A percentile compares a stretch with the other conserved stretches of the same genome.
Conservation (phyloP, 176 grass and related monocot genomes). For the Musa troglodytarum region DNA sequence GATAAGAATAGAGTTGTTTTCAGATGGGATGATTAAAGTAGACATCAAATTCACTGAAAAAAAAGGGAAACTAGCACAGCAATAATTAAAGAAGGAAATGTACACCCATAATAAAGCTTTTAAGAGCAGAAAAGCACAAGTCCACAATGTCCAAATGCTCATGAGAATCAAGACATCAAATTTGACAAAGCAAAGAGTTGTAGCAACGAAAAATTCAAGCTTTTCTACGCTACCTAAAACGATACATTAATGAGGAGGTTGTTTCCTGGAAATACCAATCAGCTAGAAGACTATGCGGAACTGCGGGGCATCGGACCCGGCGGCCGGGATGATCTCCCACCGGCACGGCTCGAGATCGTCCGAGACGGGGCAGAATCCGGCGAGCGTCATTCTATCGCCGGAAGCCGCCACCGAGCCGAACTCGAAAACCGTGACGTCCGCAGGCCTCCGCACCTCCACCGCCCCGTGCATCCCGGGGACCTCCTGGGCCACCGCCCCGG, state of each 20-base stretch:
- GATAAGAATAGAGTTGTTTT: background rate
- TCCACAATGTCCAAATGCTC: background rate
- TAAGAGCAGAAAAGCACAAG: background rate
- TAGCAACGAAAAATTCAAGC: background rate
- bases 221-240: background rate
- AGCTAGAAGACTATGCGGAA: conserved; percentile 81
- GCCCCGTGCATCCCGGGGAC: conserved; percentile 51
- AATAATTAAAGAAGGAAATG: background rate
- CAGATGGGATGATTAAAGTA: background rate
- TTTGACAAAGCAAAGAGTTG: background rate
- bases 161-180: background rate
- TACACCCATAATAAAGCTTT: no score
- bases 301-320: conserved; percentile 56
- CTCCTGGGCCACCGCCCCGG: conserved; percentile 8
- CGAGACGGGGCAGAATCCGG: conserved; percentile 74
- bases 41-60: background rate
- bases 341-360: conserved; percentile 88
- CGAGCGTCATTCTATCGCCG: conserved; percentile 50
- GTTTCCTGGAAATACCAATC: background rate
- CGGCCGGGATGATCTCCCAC: conserved; percentile 65
- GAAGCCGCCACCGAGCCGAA: conserved; percentile 70
- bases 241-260: background rate
- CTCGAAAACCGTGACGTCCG: conserved; percentile 84
- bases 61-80: background rate
- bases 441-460: conserved; percentile 50